Evolutionary conservation across 345 rosid species (phyloP), one percentile per base, ranked within the genome.

Genomic region (Pelargonium nanum): DNA sequence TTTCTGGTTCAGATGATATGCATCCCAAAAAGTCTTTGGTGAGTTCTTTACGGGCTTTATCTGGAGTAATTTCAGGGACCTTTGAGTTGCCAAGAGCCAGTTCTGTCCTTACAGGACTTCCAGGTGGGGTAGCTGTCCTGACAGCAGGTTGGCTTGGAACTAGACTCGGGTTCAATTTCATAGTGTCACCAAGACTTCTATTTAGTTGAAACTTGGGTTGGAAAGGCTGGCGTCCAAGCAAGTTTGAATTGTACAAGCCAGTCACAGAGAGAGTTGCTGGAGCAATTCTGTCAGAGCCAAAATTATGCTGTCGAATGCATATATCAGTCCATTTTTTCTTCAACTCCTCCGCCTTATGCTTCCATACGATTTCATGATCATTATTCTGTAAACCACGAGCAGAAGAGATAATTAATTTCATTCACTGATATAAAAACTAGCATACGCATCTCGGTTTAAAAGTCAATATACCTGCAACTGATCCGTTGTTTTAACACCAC

Each of bases 61-160:
- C 81, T 12, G 80, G 65, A 45, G 64, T 16, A 56, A 67, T 24
- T 58, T 69, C 77, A 12, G n/a, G 24, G 59, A 71, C 65, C 74
- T 85, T 85, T 2, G 80, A 65, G 32, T 74, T 75, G 26, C 96
- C 99, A 40, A 93, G 96, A 70, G 70, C 86, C 68, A 93, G 77
- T 50, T 93, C 96, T 6, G 99, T 93, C 71, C 80, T 74, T 24
- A 93, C 92, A 13, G 95, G 97, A 75, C 97, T 87, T 71, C 70
- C 68, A 0, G 73, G 89, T 16, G 84, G 90, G 67, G 79, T 53
- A 50, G 26, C 60, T 59, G 75, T 59, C 53, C 19, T 72, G 44
- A 72, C 72, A 28, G 61, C 56, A 19, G 59, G 59, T 63, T 73
- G 82, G 63, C 72, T 70, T 22, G 68, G 30, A 65, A 67, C 55